Evolutionary conservation across 2,329 filamentous ascomycete species (phyloP), one percentile per base, ranked within the genome.

Genomic region (Xylariomycetidae sp.): DNA sequence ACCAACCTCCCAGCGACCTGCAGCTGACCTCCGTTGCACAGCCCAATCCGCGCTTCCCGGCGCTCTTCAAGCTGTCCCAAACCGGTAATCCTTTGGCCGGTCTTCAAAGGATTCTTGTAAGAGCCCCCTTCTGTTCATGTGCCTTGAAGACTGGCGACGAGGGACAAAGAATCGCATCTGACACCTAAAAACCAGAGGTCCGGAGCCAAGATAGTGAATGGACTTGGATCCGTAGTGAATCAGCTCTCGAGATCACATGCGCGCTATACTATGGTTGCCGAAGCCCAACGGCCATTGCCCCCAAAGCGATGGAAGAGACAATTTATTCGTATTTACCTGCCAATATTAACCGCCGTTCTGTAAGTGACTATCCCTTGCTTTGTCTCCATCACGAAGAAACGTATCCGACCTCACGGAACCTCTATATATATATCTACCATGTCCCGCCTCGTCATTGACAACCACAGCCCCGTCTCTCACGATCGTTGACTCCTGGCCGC

Each of bases 271-370:
- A 31, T 31, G 29, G 16, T 31, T 14, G 17, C 29, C 19, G 29
- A 31, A 14, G 12, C 29, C 19, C 18, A 22, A 13, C 14, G 29
- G 18, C 10, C 29, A 23, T 20, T 10, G 12, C 18, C 19, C 10
- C 13, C 19, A 5, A 32, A 32, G 22, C 5, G 15, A 6, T n/a
- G 13, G 19, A 32, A 24, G 6, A 25, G 23, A 20, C n/a, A n/a
- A 20, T 31, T 32, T 16, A 5, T 32, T 16, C 14, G 20, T 12
- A n/a, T 33, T 27, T 33, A 33, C 22, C 31, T 33, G 14, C 31
- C 31, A 10, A 27, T 33, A 33, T 14, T 33, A 27, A 19, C 23
- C 23, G 23, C 24, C 14, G 12, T 26, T 3, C 16, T 33, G 31
- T 33, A 20, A 27, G 31, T 33, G 6, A 15, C 10, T 29, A 29